phyloP scores from a whole-genome alignment of 1,139 yeast species.

The Debaryomyces coudertii region DNA sequence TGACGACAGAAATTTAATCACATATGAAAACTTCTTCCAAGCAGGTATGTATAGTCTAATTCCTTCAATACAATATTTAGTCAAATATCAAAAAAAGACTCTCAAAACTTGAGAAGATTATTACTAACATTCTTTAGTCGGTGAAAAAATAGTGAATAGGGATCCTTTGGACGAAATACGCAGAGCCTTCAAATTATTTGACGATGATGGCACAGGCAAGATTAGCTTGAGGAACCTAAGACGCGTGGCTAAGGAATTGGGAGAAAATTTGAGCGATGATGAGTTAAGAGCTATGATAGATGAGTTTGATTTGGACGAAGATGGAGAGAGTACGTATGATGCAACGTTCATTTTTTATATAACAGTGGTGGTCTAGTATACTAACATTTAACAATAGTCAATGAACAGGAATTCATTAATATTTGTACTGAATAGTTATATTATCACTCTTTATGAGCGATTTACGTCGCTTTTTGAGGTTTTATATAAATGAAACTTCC shows the following conservation, averaged over 20 bases:
- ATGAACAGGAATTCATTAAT: constrained; percentile 89
- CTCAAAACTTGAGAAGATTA: background rate
- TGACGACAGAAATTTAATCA: constrained; percentile 71
- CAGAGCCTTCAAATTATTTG: constrained; percentile 88
- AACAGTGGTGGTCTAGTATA: constrained; percentile 13
- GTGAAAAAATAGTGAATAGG: constrained; percentile 74
- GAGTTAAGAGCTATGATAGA: constrained; percentile 97
- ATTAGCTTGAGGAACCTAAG: constrained; percentile 81
- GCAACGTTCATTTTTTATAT: background rate
- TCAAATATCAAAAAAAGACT: too few species aligned
- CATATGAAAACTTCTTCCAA: constrained; percentile 79
- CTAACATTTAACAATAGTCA: constrained; percentile 47
- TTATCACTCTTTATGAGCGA: background rate
- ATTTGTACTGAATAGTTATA: constrained; percentile 69
- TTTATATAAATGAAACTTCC: too few species aligned
- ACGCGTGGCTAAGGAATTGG: constrained; percentile 89
- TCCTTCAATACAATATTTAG: background rate
- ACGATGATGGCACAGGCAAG: constrained; percentile 85
- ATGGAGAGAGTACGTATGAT: constrained; percentile 72
- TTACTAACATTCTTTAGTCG: constrained; percentile 43
- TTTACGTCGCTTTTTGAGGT: background rate
- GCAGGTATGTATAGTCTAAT: constrained; percentile 52
- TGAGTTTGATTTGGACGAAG: constrained; percentile 95
- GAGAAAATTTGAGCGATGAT: constrained; percentile 89
- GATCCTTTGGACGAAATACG: constrained; percentile 93